Percentiles rank a stretch among this genome's conserved stretches.
Conservation (phyloP, 495 filamentous ascomycete genomes). For the Hyaloscypha bicolor region DNA sequence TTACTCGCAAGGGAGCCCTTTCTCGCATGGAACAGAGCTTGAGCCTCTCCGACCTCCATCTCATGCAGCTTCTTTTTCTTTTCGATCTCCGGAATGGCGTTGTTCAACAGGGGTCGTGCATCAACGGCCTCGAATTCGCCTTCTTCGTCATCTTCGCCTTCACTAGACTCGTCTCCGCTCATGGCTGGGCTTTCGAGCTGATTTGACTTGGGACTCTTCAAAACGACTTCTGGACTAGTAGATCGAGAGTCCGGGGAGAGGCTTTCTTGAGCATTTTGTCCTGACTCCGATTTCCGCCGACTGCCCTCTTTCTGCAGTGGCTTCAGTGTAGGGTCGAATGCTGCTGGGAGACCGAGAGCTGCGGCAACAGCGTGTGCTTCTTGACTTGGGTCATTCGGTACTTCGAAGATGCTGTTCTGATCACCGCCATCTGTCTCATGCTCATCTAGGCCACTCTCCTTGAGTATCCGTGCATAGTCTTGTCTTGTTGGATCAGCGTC, state of each 20-base stretch:
- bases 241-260: conserved; percentile 27
- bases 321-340: conserved; percentile 57
- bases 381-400: conserved; percentile 49
- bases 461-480: conserved; percentile 79
- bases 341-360: conserved; percentile 65
- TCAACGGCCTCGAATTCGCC: conserved; percentile 51
- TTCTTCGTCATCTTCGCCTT: conserved; percentile 47
- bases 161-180: conserved; percentile 49
- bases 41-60: conserved; percentile 58
- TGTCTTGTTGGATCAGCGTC: conserved; percentile 75
- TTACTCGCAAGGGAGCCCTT: conserved; percentile 23
- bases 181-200: conserved; percentile 42
- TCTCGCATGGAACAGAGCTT: conserved; percentile 38
- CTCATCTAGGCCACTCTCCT: conserved; percentile 59
- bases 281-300: conserved; percentile 33
- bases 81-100: conserved; percentile 34
- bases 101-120: conserved; percentile 38
- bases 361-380: conserved; percentile 73
- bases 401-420: conserved; percentile 45
- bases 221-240: conserved; percentile 31
- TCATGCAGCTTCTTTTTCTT: conserved; percentile 54
- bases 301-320: conserved; percentile 43
- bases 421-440: conserved; percentile 46
- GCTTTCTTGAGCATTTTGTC: conserved; percentile 29
- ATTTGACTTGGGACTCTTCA: conserved; percentile 22